Evolutionary conservation across 2,329 filamentous ascomycete species (phyloP).

Genomic region (Calonectria ilicicola): DNA sequence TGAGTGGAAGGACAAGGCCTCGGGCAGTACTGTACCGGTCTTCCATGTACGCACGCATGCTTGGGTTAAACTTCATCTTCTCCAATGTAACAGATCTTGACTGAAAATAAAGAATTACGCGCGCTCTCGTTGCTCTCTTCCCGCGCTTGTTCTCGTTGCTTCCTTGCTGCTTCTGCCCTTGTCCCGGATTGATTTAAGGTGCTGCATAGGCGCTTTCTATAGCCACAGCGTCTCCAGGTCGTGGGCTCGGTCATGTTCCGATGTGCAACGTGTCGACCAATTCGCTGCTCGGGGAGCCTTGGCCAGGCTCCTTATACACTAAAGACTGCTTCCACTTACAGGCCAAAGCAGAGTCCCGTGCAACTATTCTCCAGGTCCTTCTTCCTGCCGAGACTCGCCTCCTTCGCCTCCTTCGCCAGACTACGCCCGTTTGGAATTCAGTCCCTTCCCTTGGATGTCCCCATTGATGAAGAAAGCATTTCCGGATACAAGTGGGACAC

Average conservation of each 20-base stretch:
- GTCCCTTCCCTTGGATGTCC: constrained; percentile 20
- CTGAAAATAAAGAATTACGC: neutral
- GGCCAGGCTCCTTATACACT: constrained; percentile 10
- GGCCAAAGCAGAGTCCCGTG: neutral
- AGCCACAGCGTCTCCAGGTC: constrained; percentile 9
- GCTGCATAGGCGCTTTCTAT: neutral
- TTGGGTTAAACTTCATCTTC: constrained; percentile 5
- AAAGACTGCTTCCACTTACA: neutral
- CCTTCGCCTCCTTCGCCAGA: constrained; percentile 9
- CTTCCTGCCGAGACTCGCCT: constrained; percentile 17
- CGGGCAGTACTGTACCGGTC: constrained; percentile 18
- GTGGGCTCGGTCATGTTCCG: constrained; percentile 21
- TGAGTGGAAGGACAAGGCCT: constrained; percentile 10
- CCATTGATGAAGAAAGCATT: constrained; percentile 39
- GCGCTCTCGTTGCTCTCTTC: neutral
- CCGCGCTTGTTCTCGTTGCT: neutral
- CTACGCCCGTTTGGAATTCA: constrained; percentile 15
- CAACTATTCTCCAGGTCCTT: constrained; percentile 13
- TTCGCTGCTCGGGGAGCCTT: constrained; percentile 21
- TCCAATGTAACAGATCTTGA: constrained; percentile 9
- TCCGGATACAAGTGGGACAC: constrained; percentile 36
- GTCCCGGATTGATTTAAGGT: neutral
- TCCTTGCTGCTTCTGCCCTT: constrained; percentile 1
- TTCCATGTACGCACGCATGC: constrained; percentile 1
- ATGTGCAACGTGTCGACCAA: constrained; percentile 25